Conservation (phyloP, 495 filamentous ascomycete species). For the Haplographium delicatum region DNA sequence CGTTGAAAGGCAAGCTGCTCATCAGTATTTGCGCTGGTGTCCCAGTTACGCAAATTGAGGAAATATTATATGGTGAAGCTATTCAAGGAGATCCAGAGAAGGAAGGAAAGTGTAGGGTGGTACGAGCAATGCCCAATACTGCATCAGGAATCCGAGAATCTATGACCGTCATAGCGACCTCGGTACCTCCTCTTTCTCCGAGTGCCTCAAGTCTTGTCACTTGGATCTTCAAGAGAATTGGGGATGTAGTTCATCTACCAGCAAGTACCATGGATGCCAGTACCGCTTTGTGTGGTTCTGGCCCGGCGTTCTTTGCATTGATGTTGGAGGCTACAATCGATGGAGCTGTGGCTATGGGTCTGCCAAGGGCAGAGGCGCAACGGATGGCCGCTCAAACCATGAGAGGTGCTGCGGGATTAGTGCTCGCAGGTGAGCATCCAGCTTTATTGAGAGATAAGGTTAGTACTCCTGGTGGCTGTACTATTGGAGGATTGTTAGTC, state of each 20-base stretch:
- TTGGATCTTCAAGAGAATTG: constrained; percentile 65
- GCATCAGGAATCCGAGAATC: constrained; percentile 62
- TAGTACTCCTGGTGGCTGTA: constrained; percentile 74
- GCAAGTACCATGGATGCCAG: constrained; percentile 59
- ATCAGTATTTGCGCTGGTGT: constrained; percentile 86
- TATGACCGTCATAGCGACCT: constrained; percentile 73
- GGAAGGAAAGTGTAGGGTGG: constrained; percentile 46
- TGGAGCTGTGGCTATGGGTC: constrained; percentile 74
- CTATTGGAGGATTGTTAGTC: constrained; percentile 69
- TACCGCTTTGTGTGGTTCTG: constrained; percentile 71
- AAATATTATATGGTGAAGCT: constrained; percentile 46
- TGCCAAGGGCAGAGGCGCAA: constrained; percentile 71
- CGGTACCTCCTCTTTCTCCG: constrained; percentile 49
- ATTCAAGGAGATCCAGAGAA: constrained; percentile 30
- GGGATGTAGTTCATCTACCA: constrained; percentile 30
- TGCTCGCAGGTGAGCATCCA: constrained; percentile 61
- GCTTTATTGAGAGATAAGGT: constrained; percentile 74
- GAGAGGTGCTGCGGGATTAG: constrained; percentile 65
- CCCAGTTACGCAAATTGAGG: constrained; percentile 55
- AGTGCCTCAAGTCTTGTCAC: constrained; percentile 51
- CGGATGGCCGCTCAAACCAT: constrained; percentile 77
- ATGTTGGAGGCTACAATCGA: constrained; percentile 73
- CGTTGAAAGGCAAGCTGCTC: constrained; percentile 71
- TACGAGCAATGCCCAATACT: constrained; percentile 80
- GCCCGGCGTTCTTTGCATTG: constrained; percentile 75